Evolutionary conservation across 441 rosid species (phyloP).

Genomic region (Capsella rubella): DNA sequence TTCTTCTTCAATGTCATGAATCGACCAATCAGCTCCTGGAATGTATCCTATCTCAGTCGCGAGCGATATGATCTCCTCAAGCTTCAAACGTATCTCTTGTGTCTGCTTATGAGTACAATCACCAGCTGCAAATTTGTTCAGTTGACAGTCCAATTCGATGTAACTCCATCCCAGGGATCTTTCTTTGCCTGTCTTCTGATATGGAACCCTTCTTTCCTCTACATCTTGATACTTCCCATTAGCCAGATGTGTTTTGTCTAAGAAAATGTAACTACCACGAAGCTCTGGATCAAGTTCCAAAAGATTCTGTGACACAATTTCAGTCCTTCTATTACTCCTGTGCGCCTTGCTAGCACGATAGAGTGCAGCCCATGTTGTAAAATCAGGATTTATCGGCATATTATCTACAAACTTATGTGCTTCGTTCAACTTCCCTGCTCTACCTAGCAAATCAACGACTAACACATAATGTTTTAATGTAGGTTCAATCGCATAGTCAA

Average conservation of each 20-base stretch:
- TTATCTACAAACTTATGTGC: constrained; percentile 55
- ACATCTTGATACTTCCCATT: constrained; percentile 54
- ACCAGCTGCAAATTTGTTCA: constrained; percentile 65
- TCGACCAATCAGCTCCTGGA: constrained; percentile 66
- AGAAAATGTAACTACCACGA: constrained; percentile 57
- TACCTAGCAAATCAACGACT: constrained; percentile 65
- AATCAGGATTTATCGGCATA: constrained; percentile 70
- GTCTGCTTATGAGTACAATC: constrained; percentile 50
- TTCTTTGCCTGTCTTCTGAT: constrained; percentile 46
- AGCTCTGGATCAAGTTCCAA: constrained; percentile 62
- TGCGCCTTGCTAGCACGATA: constrained; percentile 67
- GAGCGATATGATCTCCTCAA: constrained; percentile 53
- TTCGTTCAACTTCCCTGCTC: constrained; percentile 61
- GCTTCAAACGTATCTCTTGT: constrained; percentile 51
- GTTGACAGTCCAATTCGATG: constrained; percentile 56
- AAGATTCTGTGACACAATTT: constrained; percentile 55
- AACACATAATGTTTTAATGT: constrained; percentile 64
- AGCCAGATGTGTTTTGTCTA: constrained; percentile 61
- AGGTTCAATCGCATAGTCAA: constrained; percentile 68
- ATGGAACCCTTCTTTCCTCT: constrained; percentile 48
- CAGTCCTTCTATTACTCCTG: constrained; percentile 54
- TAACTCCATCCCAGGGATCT: constrained; percentile 68
- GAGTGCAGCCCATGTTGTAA: constrained; percentile 66
- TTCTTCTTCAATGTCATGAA: constrained; percentile 72
- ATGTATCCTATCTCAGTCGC: constrained; percentile 57